Evolutionary conservation across 495 filamentous ascomycete species (phyloP).

Genomic region (Podospora pseudopauciseta): DNA sequence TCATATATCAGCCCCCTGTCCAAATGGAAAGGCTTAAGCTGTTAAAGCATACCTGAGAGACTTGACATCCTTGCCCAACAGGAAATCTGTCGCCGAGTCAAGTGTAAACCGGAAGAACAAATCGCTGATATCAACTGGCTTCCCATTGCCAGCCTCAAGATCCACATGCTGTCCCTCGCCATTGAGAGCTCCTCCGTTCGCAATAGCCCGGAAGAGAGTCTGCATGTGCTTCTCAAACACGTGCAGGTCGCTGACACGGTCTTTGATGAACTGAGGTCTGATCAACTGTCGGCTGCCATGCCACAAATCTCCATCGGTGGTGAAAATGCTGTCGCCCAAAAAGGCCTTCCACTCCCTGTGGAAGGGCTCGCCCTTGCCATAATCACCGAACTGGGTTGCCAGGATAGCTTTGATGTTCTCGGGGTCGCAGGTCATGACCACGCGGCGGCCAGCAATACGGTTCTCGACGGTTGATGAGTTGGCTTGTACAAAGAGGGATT

Average conservation of each 20-base stretch:
- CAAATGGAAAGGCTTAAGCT: constrained; percentile 2
- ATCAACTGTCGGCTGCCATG: constrained; percentile 71
- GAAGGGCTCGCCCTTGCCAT: constrained; percentile 68
- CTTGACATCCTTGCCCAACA: constrained; percentile 73
- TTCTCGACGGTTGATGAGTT: constrained; percentile 57
- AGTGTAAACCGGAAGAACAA: constrained; percentile 80
- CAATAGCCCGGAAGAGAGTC: constrained; percentile 56
- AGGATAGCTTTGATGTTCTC: constrained; percentile 86
- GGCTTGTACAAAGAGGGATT: constrained; percentile 40
- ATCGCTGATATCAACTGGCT: constrained; percentile 61
- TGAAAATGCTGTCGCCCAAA: constrained; percentile 76
- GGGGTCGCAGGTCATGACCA: constrained; percentile 67
- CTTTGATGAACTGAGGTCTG: constrained; percentile 77
- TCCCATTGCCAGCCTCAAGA: constrained; percentile 43
- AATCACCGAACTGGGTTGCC: constrained; percentile 70
- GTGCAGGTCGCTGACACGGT: constrained; percentile 75
- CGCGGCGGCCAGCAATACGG: constrained; percentile 51
- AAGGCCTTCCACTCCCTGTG: constrained; percentile 69
- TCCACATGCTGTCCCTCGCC: constrained; percentile 44
- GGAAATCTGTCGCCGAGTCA: constrained; percentile 78
- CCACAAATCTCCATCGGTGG: constrained; percentile 72
- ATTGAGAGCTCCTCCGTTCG: constrained; percentile 50
- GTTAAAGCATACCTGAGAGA: constrained; percentile 49
- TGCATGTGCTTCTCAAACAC: constrained; percentile 75
- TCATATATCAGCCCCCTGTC: neutral